Conservation (phyloP, 768 basidiomycete genomes). For the Kwoniella sp. region DNA sequence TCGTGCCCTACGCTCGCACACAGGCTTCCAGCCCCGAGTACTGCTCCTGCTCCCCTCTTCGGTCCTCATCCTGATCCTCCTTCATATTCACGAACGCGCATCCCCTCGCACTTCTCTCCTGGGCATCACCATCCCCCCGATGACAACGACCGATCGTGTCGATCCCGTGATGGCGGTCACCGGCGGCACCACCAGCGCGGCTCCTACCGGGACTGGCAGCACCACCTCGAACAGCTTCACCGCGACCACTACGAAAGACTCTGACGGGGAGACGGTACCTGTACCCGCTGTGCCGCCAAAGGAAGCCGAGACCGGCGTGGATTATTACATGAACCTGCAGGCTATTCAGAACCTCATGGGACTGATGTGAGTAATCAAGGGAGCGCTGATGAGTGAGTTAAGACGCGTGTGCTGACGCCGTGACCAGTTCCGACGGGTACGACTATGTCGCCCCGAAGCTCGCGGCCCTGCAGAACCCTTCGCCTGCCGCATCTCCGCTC, state of each 20-base stretch:
- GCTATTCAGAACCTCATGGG: conserved; percentile 91
- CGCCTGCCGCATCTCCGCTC: conserved; percentile 18
- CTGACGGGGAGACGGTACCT: conserved; percentile 32
- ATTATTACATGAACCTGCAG: conserved; percentile 83
- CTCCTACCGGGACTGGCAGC: conserved; percentile 15
- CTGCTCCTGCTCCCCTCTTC: conserved; percentile 67
- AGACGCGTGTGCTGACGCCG: background rate
- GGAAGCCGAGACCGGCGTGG: conserved; percentile 62
- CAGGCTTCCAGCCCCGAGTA: conserved; percentile 74
- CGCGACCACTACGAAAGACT: conserved; percentile 7
- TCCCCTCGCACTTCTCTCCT: conserved; percentile 33
- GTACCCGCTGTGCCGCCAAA: conserved; percentile 38
- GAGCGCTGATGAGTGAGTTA: background rate
- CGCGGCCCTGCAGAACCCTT: conserved; percentile 10
- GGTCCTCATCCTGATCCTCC: conserved; percentile 61
- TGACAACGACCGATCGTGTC: conserved; percentile 17
- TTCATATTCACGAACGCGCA: conserved; percentile 60
- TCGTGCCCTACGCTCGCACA: background rate
- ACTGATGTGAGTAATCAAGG: conserved; percentile 56
- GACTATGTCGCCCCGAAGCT: conserved; percentile 27
- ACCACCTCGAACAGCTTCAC: background rate
- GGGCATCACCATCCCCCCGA: conserved; percentile 13
- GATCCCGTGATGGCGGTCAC: conserved; percentile 49
- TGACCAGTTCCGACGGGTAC: conserved; percentile 35
- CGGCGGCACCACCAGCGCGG: background rate